phyloP scores from a whole-genome alignment of 768 basidiomycete species.

The Chiua virens region DNA sequence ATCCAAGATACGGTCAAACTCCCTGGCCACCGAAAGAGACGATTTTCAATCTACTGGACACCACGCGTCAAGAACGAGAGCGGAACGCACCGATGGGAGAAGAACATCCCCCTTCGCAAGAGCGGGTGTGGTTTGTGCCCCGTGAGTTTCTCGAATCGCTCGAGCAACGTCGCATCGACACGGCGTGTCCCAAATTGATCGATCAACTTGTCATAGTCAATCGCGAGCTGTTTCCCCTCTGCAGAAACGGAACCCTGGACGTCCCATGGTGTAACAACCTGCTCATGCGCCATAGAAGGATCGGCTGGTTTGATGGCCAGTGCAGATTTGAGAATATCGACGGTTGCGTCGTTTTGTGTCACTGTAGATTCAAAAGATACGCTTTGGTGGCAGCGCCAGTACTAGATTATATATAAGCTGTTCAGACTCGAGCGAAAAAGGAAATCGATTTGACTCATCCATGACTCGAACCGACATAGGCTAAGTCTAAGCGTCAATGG shows the following conservation, averaged over 20 bases:
- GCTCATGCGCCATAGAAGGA: constrained; percentile 44
- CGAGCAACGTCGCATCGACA: constrained; percentile 73
- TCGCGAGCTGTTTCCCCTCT: constrained; percentile 89
- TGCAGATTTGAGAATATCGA: constrained; percentile 21
- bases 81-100: constrained; percentile 86
- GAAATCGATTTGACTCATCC: no score
- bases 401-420: no score
- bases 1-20: constrained; percentile 91
- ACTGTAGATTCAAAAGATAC: no score
- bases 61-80: not conserved
- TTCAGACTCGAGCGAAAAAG: no score
- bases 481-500: no score
- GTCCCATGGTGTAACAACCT: constrained; percentile 97
- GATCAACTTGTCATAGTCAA: constrained; percentile 96
- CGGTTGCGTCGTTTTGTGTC: constrained; percentile 4
- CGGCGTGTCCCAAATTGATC: constrained; percentile 90
- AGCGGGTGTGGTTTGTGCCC: constrained; percentile 87
- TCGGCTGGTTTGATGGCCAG: constrained; percentile 31
- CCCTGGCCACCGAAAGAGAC: constrained; percentile 45
- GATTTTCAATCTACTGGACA: not conserved
- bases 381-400: no score
- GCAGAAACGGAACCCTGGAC: constrained; percentile 87
- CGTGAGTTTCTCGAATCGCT: constrained; percentile 89
- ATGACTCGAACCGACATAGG: no score
- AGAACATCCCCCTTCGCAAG: constrained; percentile 91